phyloP scores from a whole-genome alignment of 1,284 basidiomycete species.

The Trametes versicolor region DNA sequence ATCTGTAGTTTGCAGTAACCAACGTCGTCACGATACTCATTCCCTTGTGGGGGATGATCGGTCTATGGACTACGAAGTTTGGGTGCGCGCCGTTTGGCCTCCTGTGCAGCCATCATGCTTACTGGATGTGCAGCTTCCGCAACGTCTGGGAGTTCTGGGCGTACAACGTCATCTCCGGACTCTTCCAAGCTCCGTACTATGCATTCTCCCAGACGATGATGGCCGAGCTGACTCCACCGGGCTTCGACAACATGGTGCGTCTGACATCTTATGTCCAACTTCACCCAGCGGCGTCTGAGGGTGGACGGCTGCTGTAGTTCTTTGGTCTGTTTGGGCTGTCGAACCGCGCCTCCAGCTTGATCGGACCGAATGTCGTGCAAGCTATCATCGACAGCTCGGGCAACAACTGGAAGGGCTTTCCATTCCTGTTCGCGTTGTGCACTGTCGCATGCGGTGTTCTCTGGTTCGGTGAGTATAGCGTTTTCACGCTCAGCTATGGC shows the following conservation, averaged over 20 bases:
- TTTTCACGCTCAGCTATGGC: background rate
- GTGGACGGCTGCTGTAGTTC: constrained; percentile 56
- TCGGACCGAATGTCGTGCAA: constrained; percentile 83
- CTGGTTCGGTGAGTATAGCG: constrained; percentile 60
- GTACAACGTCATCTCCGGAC: constrained; percentile 81
- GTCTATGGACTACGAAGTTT: constrained; percentile 80
- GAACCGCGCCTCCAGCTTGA: constrained; percentile 83
- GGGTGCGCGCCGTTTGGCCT: constrained; percentile 55
- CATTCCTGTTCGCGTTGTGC: constrained; percentile 83
- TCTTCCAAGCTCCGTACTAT: constrained; percentile 91
- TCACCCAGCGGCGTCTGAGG: background rate
- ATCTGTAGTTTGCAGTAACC: constrained; percentile 72
- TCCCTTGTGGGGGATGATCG: constrained; percentile 88
- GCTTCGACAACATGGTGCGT: constrained; percentile 81
- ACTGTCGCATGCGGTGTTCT: constrained; percentile 70
- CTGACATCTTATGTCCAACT: background rate
- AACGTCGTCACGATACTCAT: constrained; percentile 82
- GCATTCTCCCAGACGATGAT: constrained; percentile 89
- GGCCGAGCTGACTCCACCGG: constrained; percentile 84
- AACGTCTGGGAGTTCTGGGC: constrained; percentile 89
- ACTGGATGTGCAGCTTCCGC: constrained; percentile 63
- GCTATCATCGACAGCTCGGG: constrained; percentile 78
- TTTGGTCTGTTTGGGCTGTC: constrained; percentile 86
- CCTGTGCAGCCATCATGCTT: constrained; percentile 21
- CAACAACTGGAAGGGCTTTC: constrained; percentile 84